A percentile compares a stretch with the other conserved stretches of the same genome.
Conservation (phyloP, 352 stramenopile species). For the Pythium chondricola region DNA sequence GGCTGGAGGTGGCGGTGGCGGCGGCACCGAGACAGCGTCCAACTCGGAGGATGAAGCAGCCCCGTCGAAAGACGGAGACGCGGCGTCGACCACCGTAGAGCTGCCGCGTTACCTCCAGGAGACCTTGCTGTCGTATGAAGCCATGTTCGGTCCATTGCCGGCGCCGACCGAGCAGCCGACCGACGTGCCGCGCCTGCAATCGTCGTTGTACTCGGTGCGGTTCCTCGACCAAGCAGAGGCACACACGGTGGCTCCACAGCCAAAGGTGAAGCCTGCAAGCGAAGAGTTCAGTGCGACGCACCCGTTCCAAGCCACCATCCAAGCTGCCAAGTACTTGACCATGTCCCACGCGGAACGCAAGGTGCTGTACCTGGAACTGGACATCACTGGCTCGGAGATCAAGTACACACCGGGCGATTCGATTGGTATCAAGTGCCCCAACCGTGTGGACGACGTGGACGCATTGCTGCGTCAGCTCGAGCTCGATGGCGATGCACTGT, state of each 20-base stretch:
- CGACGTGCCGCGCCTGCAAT: constrained; percentile 52
- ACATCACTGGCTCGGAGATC: constrained; percentile 38
- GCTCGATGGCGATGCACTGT: constrained; percentile 25
- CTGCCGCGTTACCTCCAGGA: constrained; percentile 21
- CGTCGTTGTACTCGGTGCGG: constrained; percentile 35
- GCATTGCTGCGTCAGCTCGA: constrained; percentile 52
- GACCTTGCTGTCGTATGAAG: constrained; percentile 47
- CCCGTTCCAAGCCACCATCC: constrained; percentile 41
- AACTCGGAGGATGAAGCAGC: constrained; percentile 16
- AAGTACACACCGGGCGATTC: constrained; percentile 78
- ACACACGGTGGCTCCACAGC: background rate
- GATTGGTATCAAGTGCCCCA: constrained; percentile 83
- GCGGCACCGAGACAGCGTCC: constrained; percentile 20
- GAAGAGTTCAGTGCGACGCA: constrained; percentile 38
- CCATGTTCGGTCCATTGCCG: constrained; percentile 43
- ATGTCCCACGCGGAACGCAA: constrained; percentile 38
- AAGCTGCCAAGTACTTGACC: constrained; percentile 46
- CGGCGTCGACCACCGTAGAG: background rate
- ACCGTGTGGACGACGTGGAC: constrained; percentile 55
- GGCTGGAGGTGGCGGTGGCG: constrained; percentile 15
- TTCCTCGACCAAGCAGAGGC: constrained; percentile 25
- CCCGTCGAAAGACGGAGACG: background rate
- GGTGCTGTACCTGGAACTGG: constrained; percentile 48
- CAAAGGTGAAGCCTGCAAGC: constrained; percentile 1
- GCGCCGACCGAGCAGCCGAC: constrained; percentile 28